phyloP scores from a whole-genome alignment of 1,139 yeast genomes.

The Yamadazyma pseudoaaseri region DNA sequence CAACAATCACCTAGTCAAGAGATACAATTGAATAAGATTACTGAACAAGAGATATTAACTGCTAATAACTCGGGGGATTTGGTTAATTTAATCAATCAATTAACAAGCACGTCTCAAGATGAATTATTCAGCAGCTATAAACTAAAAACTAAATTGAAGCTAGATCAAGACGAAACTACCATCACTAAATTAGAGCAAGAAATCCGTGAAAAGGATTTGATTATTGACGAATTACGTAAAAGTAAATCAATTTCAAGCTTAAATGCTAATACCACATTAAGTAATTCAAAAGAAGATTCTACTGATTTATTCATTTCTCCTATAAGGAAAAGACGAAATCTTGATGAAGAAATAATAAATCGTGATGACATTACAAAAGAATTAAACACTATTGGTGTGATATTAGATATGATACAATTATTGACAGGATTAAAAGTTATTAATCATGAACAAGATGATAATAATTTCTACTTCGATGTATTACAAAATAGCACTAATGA shows the following conservation, averaged over 20 bases:
- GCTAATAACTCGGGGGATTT: slow-evolving; percentile 27
- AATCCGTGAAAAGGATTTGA: slow-evolving; percentile 24
- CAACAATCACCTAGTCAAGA: background rate
- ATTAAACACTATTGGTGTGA: slow-evolving; percentile 46
- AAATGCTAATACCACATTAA: slow-evolving; percentile 1
- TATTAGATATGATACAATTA: slow-evolving; percentile 55
- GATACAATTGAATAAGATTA: slow-evolving; percentile 16
- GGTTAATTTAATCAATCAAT: slow-evolving; percentile 29
- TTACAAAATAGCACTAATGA: slow-evolving; percentile 43
- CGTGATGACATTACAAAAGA: slow-evolving; percentile 39
- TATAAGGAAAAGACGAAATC: slow-evolving; percentile 28
- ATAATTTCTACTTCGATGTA: slow-evolving; percentile 48
- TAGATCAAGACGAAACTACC: slow-evolving; percentile 27
- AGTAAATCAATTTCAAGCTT: slow-evolving; percentile 1
- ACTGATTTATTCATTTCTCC: slow-evolving; percentile 26
- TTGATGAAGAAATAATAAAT: slow-evolving; percentile 24
- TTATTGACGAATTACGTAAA: slow-evolving; percentile 22
- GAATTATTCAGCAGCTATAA: slow-evolving; percentile 30
- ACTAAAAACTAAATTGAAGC: slow-evolving; percentile 24
- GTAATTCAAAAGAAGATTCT: background rate
- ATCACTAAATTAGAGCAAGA: slow-evolving; percentile 27
- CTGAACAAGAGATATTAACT: slow-evolving; percentile 34
- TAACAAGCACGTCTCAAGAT: slow-evolving; percentile 38
- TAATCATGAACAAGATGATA: slow-evolving; percentile 46
- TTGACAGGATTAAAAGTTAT: slow-evolving; percentile 56